A percentile compares a stretch with the other conserved stretches of the same genome.
phyloP scores from a whole-genome alignment of 306 rosid species.

The Lupinus albus region DNA sequence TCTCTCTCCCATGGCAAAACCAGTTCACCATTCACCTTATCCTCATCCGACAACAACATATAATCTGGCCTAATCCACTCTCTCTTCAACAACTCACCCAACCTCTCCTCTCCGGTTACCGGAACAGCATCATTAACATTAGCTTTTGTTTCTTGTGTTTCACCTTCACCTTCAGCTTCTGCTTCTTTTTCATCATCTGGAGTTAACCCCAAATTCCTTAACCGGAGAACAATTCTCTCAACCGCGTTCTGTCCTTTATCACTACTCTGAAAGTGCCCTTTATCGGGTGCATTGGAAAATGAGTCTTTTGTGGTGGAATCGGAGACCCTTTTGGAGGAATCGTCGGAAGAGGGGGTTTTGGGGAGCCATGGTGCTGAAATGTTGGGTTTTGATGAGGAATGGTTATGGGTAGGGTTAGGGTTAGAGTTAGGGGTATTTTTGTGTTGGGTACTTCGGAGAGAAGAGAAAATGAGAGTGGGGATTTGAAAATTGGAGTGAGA shows the following conservation, averaged over 20 bases:
- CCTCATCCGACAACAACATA: conserved; percentile 43
- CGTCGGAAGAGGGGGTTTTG: conserved; percentile 55
- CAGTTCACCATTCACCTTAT: conserved; percentile 43
- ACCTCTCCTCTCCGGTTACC: conserved; percentile 73
- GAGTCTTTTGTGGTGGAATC: conserved; percentile 40
- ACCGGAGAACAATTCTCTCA: conserved; percentile 76
- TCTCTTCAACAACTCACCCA: conserved; percentile 70
- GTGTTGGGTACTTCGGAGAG: conserved; percentile 52
- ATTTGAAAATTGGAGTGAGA: conserved; percentile 51
- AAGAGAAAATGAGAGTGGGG: conserved; percentile 48
- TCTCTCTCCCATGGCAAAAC: conserved; percentile 49
- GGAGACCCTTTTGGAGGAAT: conserved; percentile 39
- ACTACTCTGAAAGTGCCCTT: conserved; percentile 38
- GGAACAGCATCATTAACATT: conserved; percentile 38
- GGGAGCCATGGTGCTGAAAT: conserved; percentile 69
- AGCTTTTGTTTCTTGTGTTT: conserved; percentile 39
- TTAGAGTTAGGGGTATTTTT: background rate
- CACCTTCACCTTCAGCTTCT: conserved; percentile 32
- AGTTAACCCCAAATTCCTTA: conserved; percentile 69
- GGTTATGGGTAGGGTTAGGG: background rate
- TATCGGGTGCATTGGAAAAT: conserved; percentile 18
- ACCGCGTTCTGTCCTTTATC: conserved; percentile 62
- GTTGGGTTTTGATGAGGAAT: conserved; percentile 46
- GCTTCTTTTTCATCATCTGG: conserved; percentile 59
- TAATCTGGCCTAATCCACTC: conserved; percentile 81